Evolutionary conservation across 2,329 filamentous ascomycete species (phyloP).

Genomic region (Fusarium subglutinans): DNA sequence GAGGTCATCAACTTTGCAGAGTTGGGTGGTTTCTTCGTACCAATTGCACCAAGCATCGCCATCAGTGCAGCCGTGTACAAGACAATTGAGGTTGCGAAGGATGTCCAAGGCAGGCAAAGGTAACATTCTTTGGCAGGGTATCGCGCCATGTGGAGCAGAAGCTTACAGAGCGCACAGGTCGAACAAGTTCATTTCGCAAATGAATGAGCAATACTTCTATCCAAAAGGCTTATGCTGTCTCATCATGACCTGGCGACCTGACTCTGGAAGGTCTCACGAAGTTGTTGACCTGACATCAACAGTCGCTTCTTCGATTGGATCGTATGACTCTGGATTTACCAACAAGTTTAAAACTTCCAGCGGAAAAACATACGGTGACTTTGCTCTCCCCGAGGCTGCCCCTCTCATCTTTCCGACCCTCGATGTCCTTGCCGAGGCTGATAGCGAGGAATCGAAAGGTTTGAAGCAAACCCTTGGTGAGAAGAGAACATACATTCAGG

Average conservation of each 20-base stretch:
- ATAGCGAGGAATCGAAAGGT: slow-evolving; percentile 5
- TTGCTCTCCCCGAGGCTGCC: slow-evolving; percentile 56
- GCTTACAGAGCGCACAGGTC: neutral
- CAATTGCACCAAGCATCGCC: slow-evolving; percentile 8
- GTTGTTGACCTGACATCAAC: slow-evolving; percentile 26
- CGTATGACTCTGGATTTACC: neutral
- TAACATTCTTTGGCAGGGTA: rapidly evolving
- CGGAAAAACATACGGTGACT: slow-evolving; percentile 34
- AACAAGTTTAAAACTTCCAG: slow-evolving; percentile 14
- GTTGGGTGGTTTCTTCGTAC: slow-evolving; percentile 6
- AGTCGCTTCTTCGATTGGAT: neutral
- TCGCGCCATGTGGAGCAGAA: neutral
- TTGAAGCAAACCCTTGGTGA: neutral
- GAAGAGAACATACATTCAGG: neutral
- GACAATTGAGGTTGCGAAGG: slow-evolving; percentile 1
- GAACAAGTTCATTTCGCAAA: slow-evolving; percentile 5
- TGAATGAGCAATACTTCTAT: slow-evolving; percentile 58
- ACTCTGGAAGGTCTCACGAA: slow-evolving; percentile 38
- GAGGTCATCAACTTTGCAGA: slow-evolving; percentile 14
- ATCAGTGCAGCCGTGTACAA: slow-evolving; percentile 4
- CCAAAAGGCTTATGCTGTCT: slow-evolving; percentile 61
- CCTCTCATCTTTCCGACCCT: slow-evolving; percentile 46
- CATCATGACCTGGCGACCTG: slow-evolving; percentile 63
- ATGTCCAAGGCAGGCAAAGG: slow-evolving; percentile 9
- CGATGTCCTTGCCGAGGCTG: slow-evolving; percentile 3